phyloP scores from a whole-genome alignment of 2,329 filamentous ascomycete genomes.

The Rutstroemia sp. region DNA sequence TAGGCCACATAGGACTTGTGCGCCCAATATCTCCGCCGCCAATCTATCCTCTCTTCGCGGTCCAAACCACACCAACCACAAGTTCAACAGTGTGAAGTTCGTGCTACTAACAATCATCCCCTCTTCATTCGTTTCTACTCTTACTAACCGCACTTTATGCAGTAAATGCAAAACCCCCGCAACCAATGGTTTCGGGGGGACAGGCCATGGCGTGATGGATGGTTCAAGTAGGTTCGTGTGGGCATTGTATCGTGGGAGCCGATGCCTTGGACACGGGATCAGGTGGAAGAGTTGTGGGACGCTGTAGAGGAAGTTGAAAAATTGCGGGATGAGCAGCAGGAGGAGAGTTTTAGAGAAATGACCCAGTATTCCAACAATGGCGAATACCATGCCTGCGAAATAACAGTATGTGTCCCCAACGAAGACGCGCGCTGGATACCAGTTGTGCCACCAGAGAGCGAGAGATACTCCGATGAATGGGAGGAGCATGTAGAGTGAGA shows the following conservation, averaged over 20 bases:
- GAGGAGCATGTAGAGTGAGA: conserved; percentile 89
- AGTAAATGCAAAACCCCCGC: conserved; percentile 60
- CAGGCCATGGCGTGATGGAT: conserved; percentile 70
- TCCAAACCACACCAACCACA: conserved; percentile 94
- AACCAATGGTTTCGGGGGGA: conserved; percentile 61
- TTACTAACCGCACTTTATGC: conserved; percentile 58
- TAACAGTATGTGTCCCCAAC: conserved; percentile 99
- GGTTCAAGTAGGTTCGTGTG: conserved; percentile 80
- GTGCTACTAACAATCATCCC: conserved; percentile 71
- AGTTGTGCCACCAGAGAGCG: conserved; percentile 84
- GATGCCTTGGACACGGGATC: conserved; percentile 86
- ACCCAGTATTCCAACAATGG: conserved; percentile 89
- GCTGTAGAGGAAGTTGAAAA: conserved; percentile 95
- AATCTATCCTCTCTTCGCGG: conserved; percentile 82
- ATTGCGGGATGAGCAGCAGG: conserved; percentile 83
- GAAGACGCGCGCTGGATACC: conserved; percentile 92
- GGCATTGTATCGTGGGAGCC: conserved; percentile 81
- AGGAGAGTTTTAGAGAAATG: conserved; percentile 97
- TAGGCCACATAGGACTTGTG: conserved; percentile 73
- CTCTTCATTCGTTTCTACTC: conserved; percentile 57
- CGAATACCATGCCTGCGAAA: conserved; percentile 98
- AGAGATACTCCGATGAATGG: conserved; percentile 90
- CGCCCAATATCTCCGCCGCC: conserved; percentile 67
- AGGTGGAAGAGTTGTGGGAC: conserved; percentile 84
- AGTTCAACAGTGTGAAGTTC: conserved; percentile 89